Conservation (phyloP, 1,139 yeast species). For the Blastobotrys ciferrii region DNA sequence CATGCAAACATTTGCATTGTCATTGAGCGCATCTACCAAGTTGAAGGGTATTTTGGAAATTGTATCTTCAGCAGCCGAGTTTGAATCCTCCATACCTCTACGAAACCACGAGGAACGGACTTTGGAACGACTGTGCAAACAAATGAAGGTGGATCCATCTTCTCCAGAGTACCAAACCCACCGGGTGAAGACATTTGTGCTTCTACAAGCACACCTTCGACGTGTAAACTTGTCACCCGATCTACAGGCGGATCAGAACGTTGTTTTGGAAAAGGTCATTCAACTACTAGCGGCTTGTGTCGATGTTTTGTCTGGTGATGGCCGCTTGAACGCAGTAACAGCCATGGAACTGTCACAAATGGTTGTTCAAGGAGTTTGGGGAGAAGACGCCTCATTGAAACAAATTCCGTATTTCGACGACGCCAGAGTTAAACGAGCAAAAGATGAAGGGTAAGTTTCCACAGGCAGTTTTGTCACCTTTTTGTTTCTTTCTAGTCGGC, state of each 20-base stretch:
- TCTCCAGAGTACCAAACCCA: constrained; percentile 51
- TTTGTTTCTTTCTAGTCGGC: no score
- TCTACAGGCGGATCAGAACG: constrained; percentile 53
- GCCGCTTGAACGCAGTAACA: constrained; percentile 69
- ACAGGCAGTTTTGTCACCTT: background rate
- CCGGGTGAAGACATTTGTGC: constrained; percentile 64
- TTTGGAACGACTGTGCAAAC: constrained; percentile 52
- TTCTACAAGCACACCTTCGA: constrained; percentile 80
- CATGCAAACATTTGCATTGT: constrained; percentile 56
- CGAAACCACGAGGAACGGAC: constrained; percentile 56
- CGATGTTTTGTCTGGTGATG: constrained; percentile 78
- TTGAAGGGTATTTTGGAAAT: constrained; percentile 65
- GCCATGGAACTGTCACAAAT: constrained; percentile 90
- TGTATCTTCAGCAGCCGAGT: constrained; percentile 66
- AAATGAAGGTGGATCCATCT: constrained; percentile 59
- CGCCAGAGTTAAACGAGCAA: constrained; percentile 58
- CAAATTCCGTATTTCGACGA: constrained; percentile 74
- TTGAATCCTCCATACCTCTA: constrained; percentile 55
- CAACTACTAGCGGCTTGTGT: constrained; percentile 63
- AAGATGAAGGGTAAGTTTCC: constrained; percentile 34
- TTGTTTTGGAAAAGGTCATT: constrained; percentile 50
- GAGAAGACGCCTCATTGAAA: constrained; percentile 69
- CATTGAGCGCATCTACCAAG: constrained; percentile 55
- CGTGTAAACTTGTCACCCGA: constrained; percentile 61
- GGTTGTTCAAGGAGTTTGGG: constrained; percentile 88